Evolutionary conservation across 2,329 filamentous ascomycete genomes (phyloP).

Genomic region (Ilyonectria destructans): DNA sequence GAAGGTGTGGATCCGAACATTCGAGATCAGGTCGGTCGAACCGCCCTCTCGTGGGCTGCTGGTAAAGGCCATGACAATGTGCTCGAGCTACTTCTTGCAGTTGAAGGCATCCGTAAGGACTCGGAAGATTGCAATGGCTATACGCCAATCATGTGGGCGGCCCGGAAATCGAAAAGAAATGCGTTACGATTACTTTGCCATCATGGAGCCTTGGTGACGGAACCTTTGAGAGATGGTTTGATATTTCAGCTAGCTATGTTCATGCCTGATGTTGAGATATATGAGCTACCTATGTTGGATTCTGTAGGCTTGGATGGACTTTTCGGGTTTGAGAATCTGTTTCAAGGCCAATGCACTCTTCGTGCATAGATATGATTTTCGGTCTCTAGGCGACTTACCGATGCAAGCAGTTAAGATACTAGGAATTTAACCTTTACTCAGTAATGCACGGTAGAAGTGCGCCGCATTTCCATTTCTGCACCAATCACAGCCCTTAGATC

Average conservation of each 20-base stretch:
- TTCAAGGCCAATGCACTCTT: background rate
- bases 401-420: too few species aligned
- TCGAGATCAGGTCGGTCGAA: slow-evolving; percentile 1
- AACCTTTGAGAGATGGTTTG: background rate
- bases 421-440: too few species aligned
- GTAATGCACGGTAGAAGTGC: too few species aligned
- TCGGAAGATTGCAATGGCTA: slow-evolving; percentile 3
- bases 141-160: slow-evolving; percentile 6
- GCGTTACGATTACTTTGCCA: background rate
- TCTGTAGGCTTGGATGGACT: background rate
- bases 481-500: too few species aligned
- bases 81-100: slow-evolving; percentile 7
- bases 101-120: background rate
- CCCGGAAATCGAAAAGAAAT: background rate
- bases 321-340: slow-evolving; percentile 2
- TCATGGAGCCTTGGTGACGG: background rate
- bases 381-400: too few species aligned
- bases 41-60: slow-evolving; percentile 8
- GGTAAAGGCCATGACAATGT: slow-evolving; percentile 2
- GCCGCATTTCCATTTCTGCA: too few species aligned
- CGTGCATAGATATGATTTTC: too few species aligned
- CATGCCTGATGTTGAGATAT: slow-evolving; percentile 1
- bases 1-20: background rate
- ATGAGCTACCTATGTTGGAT: background rate
- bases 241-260: slow-evolving; percentile 1